Evolutionary conservation across 768 basidiomycete genomes (phyloP).

Genomic region (Lyophyllum shimeji): DNA sequence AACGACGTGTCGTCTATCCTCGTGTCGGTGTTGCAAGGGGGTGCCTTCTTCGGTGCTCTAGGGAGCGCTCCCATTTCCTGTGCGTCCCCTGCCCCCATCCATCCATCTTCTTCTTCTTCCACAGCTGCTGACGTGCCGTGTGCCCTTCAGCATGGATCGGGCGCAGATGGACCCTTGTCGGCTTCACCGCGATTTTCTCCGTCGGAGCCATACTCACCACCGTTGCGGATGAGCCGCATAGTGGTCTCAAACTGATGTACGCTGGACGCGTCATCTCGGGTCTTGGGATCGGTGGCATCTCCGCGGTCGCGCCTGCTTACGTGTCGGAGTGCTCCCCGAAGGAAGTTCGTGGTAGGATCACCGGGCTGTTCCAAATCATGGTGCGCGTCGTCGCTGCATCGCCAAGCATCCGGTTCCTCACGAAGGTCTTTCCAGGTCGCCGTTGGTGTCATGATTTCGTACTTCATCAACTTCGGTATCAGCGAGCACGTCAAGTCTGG

Average conservation of each 20-base stretch:
- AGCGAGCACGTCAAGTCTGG: conserved; percentile 49
- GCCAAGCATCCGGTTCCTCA: not conserved
- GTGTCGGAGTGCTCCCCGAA: conserved; percentile 89
- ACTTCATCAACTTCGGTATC: conserved; percentile 75
- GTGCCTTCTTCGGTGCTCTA: conserved; percentile 87
- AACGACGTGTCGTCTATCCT: conserved; percentile 76
- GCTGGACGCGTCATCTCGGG: conserved; percentile 80
- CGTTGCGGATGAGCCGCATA: conserved; percentile 48
- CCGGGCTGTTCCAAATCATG: conserved; percentile 86
- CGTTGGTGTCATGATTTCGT: conserved; percentile 81
- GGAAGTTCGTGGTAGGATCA: conserved; percentile 81
- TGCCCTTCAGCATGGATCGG: conserved; percentile 54
- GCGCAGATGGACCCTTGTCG: conserved; percentile 60
- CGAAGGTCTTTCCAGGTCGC: conserved; percentile 42
- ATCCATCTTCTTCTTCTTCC: not conserved
- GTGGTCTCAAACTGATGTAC: conserved; percentile 71
- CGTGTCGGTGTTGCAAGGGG: conserved; percentile 84
- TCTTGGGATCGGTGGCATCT: conserved; percentile 80
- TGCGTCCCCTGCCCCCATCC: conserved; percentile 27
- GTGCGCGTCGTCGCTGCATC: conserved; percentile 28
- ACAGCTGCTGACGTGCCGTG: not conserved
- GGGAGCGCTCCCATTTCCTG: conserved; percentile 69
- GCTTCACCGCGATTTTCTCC: conserved; percentile 61
- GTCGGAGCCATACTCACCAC: conserved; percentile 78
- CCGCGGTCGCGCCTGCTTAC: conserved; percentile 80